Percentiles rank a stretch among this genome's conserved stretches.
These are phyloP conservation scores for Sesbania bispinosa DNA, from an alignment of 306 rosid genomes.

Conservation along the genomic window DNA sequence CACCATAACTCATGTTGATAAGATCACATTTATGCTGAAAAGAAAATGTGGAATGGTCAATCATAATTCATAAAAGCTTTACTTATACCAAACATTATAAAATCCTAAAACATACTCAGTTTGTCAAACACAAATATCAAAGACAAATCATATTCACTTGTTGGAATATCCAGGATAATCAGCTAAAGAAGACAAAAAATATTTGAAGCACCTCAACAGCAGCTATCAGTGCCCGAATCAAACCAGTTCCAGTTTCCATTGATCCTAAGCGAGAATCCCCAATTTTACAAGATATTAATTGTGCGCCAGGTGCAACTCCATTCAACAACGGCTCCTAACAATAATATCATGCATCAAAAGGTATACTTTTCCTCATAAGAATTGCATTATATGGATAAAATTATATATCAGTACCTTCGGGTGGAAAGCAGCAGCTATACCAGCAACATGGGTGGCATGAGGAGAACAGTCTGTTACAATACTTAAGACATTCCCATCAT, in stretches of 20 bases:
- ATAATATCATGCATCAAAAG: conserved; percentile 30
- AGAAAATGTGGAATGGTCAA: conserved; percentile 15
- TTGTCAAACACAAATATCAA: not conserved
- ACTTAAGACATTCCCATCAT: conserved; percentile 83
- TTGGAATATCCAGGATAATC: conserved; percentile 12
- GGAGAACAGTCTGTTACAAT: conserved; percentile 90
- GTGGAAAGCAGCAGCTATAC: conserved; percentile 92
- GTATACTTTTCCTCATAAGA: conserved; percentile 4
- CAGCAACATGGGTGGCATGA: conserved; percentile 98
- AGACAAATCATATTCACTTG: conserved; percentile 16
- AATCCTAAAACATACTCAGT: not conserved
- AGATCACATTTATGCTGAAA: conserved; percentile 96
- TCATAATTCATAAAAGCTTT: conserved; percentile 16
- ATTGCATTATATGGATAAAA: conserved; percentile 9
- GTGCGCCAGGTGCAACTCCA: conserved; percentile 99
- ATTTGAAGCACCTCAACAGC: conserved; percentile 79
- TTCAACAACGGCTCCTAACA: conserved; percentile 88
- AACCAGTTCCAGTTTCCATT: conserved; percentile 98
- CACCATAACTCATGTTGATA: conserved; percentile 97
- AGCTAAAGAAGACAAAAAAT: not conserved
- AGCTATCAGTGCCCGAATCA: conserved; percentile 90
- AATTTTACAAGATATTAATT: conserved; percentile 92
- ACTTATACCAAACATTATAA: conserved; percentile 3
- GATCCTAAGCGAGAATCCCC: conserved; percentile 95
- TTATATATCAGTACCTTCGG: conserved; percentile 62